Conservation (phyloP, 257 asterid genomes). For the Prunella vulgaris region DNA sequence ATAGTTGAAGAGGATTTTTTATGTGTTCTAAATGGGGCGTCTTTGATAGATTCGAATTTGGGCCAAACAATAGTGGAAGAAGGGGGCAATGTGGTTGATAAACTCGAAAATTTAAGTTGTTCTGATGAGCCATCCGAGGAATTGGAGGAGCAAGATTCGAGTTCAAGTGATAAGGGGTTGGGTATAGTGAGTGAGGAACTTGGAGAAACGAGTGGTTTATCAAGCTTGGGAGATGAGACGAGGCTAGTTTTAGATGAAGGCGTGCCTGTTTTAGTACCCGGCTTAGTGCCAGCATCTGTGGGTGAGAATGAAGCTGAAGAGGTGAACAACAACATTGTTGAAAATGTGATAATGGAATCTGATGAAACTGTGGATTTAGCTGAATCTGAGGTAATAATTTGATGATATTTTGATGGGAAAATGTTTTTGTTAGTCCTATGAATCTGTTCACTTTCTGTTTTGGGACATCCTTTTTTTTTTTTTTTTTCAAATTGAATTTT, state of each 20-base stretch:
- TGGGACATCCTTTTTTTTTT: neutral
- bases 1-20: slow-evolving; percentile 45
- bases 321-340: neutral
- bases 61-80: slow-evolving; percentile 14
- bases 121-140: slow-evolving; percentile 13
- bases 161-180: neutral
- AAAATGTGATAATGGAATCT: slow-evolving; percentile 12
- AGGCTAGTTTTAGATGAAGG: slow-evolving; percentile 23
- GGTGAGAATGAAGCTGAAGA: slow-evolving; percentile 30
- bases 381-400: slow-evolving; percentile 20
- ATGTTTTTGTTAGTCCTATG: neutral
- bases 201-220: slow-evolving; percentile 2
- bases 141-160: slow-evolving; percentile 16
- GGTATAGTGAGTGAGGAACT: slow-evolving; percentile 1
- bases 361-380: slow-evolving; percentile 26
- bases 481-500: neutral
- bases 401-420: neutral
- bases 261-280: slow-evolving; percentile 56
- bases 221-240: slow-evolving; percentile 19
- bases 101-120: neutral
- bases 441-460: too few relatives aligned
- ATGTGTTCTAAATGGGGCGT: slow-evolving; percentile 19
- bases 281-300: slow-evolving; percentile 31
- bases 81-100: neutral
- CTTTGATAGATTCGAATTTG: slow-evolving; percentile 11